Base-by-base conservation (phyloP, 2,329 filamentous ascomycete species). In the Canariomyces notabilis region DNA sequence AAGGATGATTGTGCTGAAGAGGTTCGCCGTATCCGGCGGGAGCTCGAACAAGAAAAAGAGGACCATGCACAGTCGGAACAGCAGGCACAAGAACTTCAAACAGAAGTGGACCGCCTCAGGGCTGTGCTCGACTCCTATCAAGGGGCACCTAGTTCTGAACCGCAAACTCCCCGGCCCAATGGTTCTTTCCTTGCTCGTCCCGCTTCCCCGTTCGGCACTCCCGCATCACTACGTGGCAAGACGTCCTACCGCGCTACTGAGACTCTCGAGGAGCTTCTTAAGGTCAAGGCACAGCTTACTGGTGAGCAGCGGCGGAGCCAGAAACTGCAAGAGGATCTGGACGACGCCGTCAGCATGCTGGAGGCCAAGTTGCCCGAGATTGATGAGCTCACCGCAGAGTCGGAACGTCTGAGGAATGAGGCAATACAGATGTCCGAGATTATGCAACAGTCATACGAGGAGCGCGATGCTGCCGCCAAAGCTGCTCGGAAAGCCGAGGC, bases 331-430 rank as follows among this genome's bases (percentile, higher is more conserved):
- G 77, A 82, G 31, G 82, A 91, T 36, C 72, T 97, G 36, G 88
- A 96, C 54, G 87, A 93, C 49, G 87, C 96, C 71, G 80, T 96
- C 48, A 77, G 82, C 31, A 85, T 90, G 48, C 69, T 97, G 31
- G 90, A 98, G 64, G 83, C 83, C 19, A 90, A 87, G 63, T 83
- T 85, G 20, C 93, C 93, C 0, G 89, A 96, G 60, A 80, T 96
- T 22, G 83, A 95, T 51, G 90, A 97, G 56, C 72, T 95, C 15
- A 83, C 87, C 38, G 77, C 80, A 12, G 90, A 97, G 58, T 83
- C 90, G 52, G 83, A 88, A 43, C 82, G 86, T 23, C 76, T 97
- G 2, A 82, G 90, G 48, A 77, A 78, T 48, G 89, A 95, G 56
- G 83, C 94, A 31, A 76, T 87, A 26, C 85, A 93, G 52, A 89